Percentiles rank a stretch among this genome's conserved stretches.
Conservation (phyloP, 2,329 filamentous ascomycete genomes). For the Diplodia mutila region DNA sequence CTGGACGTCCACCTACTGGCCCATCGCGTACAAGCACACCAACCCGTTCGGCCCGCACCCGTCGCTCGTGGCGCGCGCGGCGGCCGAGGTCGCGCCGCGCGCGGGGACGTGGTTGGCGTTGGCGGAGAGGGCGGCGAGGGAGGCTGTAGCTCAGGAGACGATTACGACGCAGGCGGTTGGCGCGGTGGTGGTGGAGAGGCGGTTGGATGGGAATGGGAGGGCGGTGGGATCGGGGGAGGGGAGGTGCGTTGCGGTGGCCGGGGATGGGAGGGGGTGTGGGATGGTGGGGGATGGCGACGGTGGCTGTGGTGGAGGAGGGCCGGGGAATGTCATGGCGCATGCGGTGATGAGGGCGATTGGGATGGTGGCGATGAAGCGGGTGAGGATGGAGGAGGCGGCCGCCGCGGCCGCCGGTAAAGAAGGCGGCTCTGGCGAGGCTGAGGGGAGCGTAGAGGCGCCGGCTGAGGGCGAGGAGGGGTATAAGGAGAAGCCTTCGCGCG, state of each 20-base stretch:
- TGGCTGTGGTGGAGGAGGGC: slow-evolving; percentile 71
- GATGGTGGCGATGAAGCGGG: slow-evolving; percentile 70
- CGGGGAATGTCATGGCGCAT: slow-evolving; percentile 77
- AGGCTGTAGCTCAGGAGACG: slow-evolving; percentile 44
- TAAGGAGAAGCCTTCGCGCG: neutral
- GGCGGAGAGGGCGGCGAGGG: slow-evolving; percentile 65
- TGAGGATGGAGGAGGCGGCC: slow-evolving; percentile 35
- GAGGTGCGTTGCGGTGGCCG: slow-evolving; percentile 71
- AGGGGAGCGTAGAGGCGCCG: neutral
- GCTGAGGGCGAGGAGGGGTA: neutral
- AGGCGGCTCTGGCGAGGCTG: slow-evolving; percentile 14
- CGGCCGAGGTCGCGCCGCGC: slow-evolving; percentile 68
- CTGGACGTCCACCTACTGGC: slow-evolving; percentile 81
- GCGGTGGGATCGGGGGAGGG: slow-evolving; percentile 44
- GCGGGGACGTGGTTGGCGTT: slow-evolving; percentile 69
- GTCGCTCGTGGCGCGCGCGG: slow-evolving; percentile 70
- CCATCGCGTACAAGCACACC: slow-evolving; percentile 82
- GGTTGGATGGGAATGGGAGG: slow-evolving; percentile 32
- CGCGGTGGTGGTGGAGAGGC: slow-evolving; percentile 72
- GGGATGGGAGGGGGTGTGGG: slow-evolving; percentile 72
- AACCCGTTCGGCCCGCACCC: slow-evolving; percentile 86
- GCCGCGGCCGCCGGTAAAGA: neutral
- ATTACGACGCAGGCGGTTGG: slow-evolving; percentile 76
- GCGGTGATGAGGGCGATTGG: slow-evolving; percentile 78
- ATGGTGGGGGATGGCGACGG: slow-evolving; percentile 29